Evolutionary conservation across 225 moss, liverwort and hornwort species (phyloP), one percentile per base, ranked within the genome.

Genomic region (Ulota crispa): DNA sequence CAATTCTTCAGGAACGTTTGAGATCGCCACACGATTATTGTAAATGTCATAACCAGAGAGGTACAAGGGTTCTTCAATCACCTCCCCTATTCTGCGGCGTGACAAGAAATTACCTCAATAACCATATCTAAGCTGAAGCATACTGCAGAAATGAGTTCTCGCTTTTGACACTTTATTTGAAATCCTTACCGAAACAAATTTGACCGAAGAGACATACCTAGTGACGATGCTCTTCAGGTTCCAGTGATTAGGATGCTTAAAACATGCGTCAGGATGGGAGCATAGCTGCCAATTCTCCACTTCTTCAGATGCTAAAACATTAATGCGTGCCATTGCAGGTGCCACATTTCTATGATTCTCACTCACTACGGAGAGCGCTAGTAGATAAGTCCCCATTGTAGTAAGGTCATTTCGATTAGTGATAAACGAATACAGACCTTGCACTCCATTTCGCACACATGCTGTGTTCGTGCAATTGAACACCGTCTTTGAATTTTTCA

Each of bases 271-370:
- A 68, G 85, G 81, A 43, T 89, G 89, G 5, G 87, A 89, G 78
- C 89, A 89, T 56, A 89, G 70, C 50, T 89, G 83, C 89, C 89
- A 89, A 74, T 87, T 80, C 70, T 87, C 89, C 43, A 87, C 89
- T 71, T 89, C 85, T 62, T 87, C 87, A 68, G 79, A 84, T 45
- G 87, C 89, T 57, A 80, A 80, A 74, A 89, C 89, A 62, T 87
- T 89, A 24, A 89, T 85, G 54, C 89, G 89, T 26, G 85, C 78
- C 75, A 89, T 83, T 42, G 87, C 89, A 50, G 85, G 89, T 21
- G 78, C 75, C 70, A 89, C 87, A 81, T 83, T 85, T 66, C 53
- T 60, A 66, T 86, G 62, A 79, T 76, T 84, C 81, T 79, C 86
- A 43, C 83, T 83, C 41, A 87, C 81, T 26, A 85, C 78, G 55